Conservation (phyloP, 1,284 basidiomycete species). For the Fomitopsis schrenkii region DNA sequence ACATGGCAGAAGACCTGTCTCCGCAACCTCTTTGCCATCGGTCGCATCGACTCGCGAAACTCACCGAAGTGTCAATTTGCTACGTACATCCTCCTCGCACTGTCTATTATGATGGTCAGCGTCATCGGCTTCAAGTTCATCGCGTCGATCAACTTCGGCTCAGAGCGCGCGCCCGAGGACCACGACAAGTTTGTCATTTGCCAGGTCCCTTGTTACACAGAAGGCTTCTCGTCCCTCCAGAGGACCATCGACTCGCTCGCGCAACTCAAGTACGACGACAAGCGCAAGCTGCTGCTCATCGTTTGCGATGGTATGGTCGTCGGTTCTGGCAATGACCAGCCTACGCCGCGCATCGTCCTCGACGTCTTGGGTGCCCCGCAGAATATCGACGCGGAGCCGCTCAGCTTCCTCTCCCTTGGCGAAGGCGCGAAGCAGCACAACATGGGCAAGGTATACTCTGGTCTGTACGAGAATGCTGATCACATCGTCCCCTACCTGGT, state of each 20-base stretch:
- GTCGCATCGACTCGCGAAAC: slow-evolving; percentile 90
- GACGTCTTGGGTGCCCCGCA: slow-evolving; percentile 96
- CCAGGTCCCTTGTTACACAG: slow-evolving; percentile 97
- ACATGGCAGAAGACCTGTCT: slow-evolving; percentile 83
- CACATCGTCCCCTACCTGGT: slow-evolving; percentile 97
- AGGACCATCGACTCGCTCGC: slow-evolving; percentile 94
- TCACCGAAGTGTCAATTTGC: slow-evolving; percentile 91
- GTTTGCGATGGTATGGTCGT: slow-evolving; percentile 99
- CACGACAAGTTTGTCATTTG: slow-evolving; percentile 99
- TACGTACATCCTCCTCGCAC: slow-evolving; percentile 85
- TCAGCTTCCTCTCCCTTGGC: slow-evolving; percentile 91
- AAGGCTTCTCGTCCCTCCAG: slow-evolving; percentile 86
- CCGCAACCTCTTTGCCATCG: slow-evolving; percentile 89
- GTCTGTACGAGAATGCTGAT: slow-evolving; percentile 90
- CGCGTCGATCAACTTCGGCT: slow-evolving; percentile 87
- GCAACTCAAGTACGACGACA: slow-evolving; percentile 96
- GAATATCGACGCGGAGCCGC: slow-evolving; percentile 89
- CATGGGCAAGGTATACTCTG: slow-evolving; percentile 98
- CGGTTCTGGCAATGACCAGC: slow-evolving; percentile 90
- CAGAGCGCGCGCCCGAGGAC: slow-evolving; percentile 85
- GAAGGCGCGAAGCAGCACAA: slow-evolving; percentile 97
- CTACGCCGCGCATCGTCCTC: slow-evolving; percentile 90
- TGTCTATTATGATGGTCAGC: slow-evolving; percentile 91
- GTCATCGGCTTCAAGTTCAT: slow-evolving; percentile 99
- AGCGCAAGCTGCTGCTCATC: slow-evolving; percentile 91